phyloP scores from a whole-genome alignment of 495 filamentous ascomycete genomes.

The Penicillium steckii region DNA sequence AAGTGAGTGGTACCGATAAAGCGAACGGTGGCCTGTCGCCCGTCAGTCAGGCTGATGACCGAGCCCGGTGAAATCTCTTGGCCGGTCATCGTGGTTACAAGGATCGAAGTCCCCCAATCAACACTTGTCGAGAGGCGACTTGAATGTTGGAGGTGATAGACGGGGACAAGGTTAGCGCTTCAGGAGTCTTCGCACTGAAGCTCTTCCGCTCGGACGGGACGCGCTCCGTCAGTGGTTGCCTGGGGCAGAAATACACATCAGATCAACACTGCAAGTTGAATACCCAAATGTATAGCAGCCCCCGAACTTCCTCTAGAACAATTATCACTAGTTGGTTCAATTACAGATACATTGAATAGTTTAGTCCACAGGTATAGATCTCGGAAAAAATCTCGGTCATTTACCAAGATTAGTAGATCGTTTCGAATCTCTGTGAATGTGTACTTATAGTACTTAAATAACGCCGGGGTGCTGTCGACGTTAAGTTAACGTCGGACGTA shows the following conservation, averaged over 20 bases:
- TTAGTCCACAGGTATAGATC: too few species aligned
- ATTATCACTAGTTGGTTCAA: too few species aligned
- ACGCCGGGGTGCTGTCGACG: too few species aligned
- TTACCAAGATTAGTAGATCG: too few species aligned
- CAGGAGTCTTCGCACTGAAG: conserved; percentile 3
- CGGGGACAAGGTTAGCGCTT: conserved; percentile 1
- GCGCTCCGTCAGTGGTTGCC: conserved; percentile 16
- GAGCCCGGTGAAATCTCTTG: conserved; percentile 46
- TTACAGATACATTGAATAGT: too few species aligned
- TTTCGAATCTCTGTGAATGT: too few species aligned
- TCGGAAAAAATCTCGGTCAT: too few species aligned
- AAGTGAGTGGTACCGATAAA: conserved; percentile 80
- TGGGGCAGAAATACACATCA: conserved; percentile 14
- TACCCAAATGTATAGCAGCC: too few species aligned
- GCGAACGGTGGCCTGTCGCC: conserved; percentile 72
- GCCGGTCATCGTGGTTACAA: conserved; percentile 33
- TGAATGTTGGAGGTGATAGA: not conserved
- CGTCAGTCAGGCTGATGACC: conserved; percentile 70
- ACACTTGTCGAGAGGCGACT: conserved; percentile 10
- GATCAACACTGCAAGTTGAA: too few species aligned
- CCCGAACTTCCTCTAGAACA: too few species aligned
- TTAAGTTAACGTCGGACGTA: too few species aligned
- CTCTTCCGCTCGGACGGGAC: not conserved
- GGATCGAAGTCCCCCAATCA: conserved; percentile 13
- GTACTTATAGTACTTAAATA: too few species aligned